Conservation (phyloP, 139 green algal genomes). For the Tetradesmus obliquus region DNA sequence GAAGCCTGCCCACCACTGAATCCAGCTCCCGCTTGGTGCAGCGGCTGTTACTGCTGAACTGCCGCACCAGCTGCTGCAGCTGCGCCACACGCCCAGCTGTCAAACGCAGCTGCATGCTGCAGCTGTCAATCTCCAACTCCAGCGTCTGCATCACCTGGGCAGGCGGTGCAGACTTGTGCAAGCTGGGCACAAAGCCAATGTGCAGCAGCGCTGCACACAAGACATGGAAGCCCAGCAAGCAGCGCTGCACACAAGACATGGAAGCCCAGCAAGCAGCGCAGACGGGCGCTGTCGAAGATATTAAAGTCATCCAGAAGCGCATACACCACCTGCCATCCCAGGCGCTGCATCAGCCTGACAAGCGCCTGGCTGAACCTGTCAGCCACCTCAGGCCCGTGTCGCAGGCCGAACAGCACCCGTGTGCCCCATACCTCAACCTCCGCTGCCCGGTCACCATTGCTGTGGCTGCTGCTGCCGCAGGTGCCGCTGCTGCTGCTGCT, state of each 20-base stretch:
- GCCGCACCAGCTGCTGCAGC: not conserved
- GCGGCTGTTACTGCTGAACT: not conserved
- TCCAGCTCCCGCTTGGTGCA: not conserved
- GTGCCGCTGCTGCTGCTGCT: too few relatives aligned
- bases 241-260: too few relatives aligned
- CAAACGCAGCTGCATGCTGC: not conserved
- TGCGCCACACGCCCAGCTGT: not conserved
- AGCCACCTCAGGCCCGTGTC: not conserved
- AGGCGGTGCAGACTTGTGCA: not conserved
- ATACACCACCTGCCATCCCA: not conserved
- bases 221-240: too few relatives aligned
- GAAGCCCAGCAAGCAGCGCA: too few relatives aligned
- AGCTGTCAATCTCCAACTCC: not conserved
- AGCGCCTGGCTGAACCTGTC: constrained; percentile 3
- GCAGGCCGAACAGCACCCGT: not conserved
- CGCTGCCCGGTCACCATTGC: too few relatives aligned
- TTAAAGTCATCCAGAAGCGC: constrained; percentile 1
- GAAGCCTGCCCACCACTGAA: not conserved
- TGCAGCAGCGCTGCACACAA: too few relatives aligned
- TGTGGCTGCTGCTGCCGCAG: too few relatives aligned
- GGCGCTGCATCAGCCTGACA: not conserved
- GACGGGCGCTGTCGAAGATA: not conserved
- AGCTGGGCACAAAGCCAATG: not conserved
- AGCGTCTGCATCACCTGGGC: not conserved
- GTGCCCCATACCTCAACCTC: not conserved